Evolutionary conservation across 306 rosid species (phyloP), one percentile per base, ranked within the genome.

Genomic region (Purshia tridentata): DNA sequence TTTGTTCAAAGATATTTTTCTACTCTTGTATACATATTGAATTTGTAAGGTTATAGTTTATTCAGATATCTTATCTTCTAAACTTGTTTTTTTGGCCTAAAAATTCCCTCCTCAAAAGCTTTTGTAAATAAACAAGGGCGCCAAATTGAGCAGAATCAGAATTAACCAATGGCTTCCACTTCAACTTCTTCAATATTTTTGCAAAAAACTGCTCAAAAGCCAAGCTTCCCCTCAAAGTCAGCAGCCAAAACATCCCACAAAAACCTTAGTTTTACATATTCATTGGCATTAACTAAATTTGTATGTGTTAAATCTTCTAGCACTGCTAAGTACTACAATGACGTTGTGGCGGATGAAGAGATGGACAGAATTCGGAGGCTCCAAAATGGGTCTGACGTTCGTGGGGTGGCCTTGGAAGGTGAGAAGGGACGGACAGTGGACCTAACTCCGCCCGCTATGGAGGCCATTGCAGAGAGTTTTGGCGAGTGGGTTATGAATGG

Each of bases 341-440:
- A 80, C 35, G 87, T 86, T 8, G 84, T 72, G 77, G 89, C 67
- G 71, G 97, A 93, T 35, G 98, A 91, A 74, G 97, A 93, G 57
- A 85, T 91, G 92, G 97, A 82, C 37, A 85, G 47, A 77, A 91
- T 91, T 46, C 77, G 83, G 77, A 81, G 98, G 85, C 96, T 93
- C 23, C 98, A 93, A 75, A 93, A 93, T 5, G 98, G 98, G 54
- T 88, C 98, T 4, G 98, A 93, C 23, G 91, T 93, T 72, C 85
- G 96, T 46, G 97, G 97, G 56, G 92, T 89, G 73, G 97, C 97
- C 18, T 14, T 93, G 87, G 86, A 81, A 65, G 97, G 98, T 4
- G 98, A 93, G 81, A 89, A 80, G 77, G 90, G 93, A 3, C 82
- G 98, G 80, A 48, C 49, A 8, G 94, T 91, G 66, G 89, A 91